Conservation (phyloP, 495 filamentous ascomycete species). For the Penicillium subrubescens region DNA sequence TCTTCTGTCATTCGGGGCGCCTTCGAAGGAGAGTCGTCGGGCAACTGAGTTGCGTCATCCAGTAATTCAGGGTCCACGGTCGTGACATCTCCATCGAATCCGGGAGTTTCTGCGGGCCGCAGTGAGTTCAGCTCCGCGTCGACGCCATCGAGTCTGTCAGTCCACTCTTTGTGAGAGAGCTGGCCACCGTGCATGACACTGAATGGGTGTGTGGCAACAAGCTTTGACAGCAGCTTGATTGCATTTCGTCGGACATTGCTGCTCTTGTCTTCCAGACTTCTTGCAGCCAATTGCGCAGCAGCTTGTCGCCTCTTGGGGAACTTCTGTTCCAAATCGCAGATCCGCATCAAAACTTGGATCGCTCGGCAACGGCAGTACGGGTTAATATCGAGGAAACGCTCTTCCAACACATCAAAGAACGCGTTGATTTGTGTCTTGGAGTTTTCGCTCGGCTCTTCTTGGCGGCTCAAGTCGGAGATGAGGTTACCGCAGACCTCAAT, state of each 20-base stretch:
- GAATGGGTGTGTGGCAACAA: conserved; percentile 93
- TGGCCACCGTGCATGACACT: conserved; percentile 88
- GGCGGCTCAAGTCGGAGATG: conserved; percentile 83
- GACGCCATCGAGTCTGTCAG: conserved; percentile 71
- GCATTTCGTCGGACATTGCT: conserved; percentile 95
- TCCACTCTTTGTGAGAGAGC: conserved; percentile 83
- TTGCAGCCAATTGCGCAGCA: conserved; percentile 79
- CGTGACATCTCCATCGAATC: conserved; percentile 60
- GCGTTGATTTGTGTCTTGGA: conserved; percentile 92
- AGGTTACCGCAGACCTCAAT: conserved; percentile 99
- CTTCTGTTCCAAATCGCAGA: conserved; percentile 92
- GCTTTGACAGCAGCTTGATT: conserved; percentile 83
- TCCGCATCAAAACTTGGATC: conserved; percentile 88
- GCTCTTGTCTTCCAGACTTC: conserved; percentile 95
- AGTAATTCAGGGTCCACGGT: conserved; percentile 76
- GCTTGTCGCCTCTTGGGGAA: conserved; percentile 89
- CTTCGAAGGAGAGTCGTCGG: conserved; percentile 64
- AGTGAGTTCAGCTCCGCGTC: conserved; percentile 79
- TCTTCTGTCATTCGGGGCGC: conserved; percentile 63
- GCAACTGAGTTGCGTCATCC: conserved; percentile 84
- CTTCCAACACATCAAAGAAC: conserved; percentile 95
- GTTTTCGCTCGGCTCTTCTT: conserved; percentile 86
- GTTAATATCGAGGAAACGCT: conserved; percentile 94
- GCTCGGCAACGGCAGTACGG: conserved; percentile 92
- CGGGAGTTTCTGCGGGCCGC: conserved; percentile 77